Evolutionary conservation across 345 rosid genomes (phyloP).

Genomic region (Combretum micranthum): DNA sequence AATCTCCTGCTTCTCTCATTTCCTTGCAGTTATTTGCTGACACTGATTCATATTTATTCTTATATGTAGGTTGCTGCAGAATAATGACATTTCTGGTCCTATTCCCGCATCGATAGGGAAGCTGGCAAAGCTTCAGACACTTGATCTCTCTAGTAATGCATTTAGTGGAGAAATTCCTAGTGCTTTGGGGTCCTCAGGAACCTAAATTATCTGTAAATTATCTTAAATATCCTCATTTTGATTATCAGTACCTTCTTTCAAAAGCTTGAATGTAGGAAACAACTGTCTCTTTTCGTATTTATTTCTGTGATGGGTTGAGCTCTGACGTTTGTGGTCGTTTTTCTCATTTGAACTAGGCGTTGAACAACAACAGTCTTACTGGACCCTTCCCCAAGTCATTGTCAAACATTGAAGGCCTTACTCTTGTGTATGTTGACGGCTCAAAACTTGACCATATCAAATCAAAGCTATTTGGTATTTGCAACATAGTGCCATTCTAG

Average conservation of each 20-base stretch:
- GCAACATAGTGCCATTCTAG: not conserved
- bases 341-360: conserved; percentile 45
- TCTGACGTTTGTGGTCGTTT: not conserved
- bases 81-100: conserved; percentile 76
- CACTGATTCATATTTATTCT: not conserved
- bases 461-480: not conserved
- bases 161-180: conserved; percentile 69
- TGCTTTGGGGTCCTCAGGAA: conserved; percentile 64
- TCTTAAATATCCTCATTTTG: too few relatives aligned
- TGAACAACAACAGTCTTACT: conserved; percentile 89
- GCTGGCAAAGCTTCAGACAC: conserved; percentile 79
- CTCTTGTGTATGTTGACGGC: conserved; percentile 58
- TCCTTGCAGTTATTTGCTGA: not conserved
- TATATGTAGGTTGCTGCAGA: conserved; percentile 80
- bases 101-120: conserved; percentile 79
- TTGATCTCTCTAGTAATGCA: conserved; percentile 87
- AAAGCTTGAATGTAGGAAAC: too few relatives aligned
- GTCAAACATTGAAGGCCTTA: conserved; percentile 77
- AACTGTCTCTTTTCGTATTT: not conserved
- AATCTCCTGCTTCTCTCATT: not conserved
- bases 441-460: too few relatives aligned
- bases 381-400: conserved; percentile 76
- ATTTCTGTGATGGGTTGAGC: not conserved
- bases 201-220: conserved; percentile 79
- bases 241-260: too few relatives aligned